Conservation (phyloP, 192 early-diverging fungal species). For the Coemansia sp. region DNA sequence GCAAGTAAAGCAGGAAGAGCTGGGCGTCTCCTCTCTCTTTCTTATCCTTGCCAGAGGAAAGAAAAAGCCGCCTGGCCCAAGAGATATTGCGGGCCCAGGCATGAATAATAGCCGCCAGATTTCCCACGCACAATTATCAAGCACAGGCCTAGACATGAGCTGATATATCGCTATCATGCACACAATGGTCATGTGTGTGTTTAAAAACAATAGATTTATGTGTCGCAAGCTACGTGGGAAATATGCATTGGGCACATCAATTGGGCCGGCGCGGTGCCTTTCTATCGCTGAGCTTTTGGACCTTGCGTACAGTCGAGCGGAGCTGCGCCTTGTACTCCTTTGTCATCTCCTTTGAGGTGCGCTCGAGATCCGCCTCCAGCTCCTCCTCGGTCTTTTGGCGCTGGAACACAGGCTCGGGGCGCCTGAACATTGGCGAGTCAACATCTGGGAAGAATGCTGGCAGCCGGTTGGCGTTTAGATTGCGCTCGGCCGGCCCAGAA, state of each 20-base stretch:
- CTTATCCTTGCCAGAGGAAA: neutral
- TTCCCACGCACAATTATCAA: neutral
- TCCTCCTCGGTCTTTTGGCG: constrained; percentile 50
- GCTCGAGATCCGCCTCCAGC: constrained; percentile 33
- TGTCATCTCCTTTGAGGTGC: constrained; percentile 12
- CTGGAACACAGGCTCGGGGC: constrained; percentile 48
- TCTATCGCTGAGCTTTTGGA: constrained; percentile 26
- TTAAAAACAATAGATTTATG: neutral
- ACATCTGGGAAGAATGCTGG: constrained; percentile 44
- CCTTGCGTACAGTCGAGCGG: constrained; percentile 21
- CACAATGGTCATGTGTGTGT: neutral
- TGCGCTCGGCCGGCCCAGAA: constrained; percentile 30
- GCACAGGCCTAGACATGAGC: neutral
- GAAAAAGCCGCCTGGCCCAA: neutral
- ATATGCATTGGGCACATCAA: neutral
- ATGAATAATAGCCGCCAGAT: neutral
- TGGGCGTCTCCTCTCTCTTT: neutral
- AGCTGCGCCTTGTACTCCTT: constrained; percentile 46
- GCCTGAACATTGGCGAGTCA: constrained; percentile 32
- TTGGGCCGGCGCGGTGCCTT: constrained; percentile 3
- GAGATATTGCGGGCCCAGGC: neutral
- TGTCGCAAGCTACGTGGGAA: neutral
- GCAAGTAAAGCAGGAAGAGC: neutral
- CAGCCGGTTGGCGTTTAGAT: constrained; percentile 47
- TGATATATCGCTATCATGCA: neutral